Evolutionary conservation across 768 basidiomycete species (phyloP).

Genomic region (Cystofilobasidium capitatum): DNA sequence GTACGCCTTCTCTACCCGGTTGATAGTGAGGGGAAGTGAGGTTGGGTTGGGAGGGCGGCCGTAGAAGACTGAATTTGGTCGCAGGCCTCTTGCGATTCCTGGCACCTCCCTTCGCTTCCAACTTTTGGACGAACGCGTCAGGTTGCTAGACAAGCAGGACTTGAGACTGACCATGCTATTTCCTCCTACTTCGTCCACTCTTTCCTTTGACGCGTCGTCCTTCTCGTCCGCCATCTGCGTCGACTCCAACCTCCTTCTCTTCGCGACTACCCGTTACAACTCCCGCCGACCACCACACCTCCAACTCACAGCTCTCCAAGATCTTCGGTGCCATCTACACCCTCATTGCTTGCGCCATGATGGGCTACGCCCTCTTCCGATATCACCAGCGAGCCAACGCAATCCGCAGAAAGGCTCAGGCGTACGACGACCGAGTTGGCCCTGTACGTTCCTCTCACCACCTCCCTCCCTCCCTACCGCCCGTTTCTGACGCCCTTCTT

Average conservation of each 20-base stretch:
- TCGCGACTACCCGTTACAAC: background rate
- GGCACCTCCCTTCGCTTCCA: no score
- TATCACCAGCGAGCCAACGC: conserved; percentile 95
- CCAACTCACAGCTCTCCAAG: conserved; percentile 22
- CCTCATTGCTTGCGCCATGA: conserved; percentile 61
- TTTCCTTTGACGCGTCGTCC: no score
- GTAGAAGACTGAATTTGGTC: background rate
- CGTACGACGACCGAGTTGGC: conserved; percentile 91
- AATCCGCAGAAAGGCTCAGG: conserved; percentile 80
- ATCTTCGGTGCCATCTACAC: conserved; percentile 28
- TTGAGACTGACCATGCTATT: no score
- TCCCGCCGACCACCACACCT: no score
- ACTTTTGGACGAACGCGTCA: no score
- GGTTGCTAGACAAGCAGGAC: no score
- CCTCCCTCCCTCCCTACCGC: conserved; percentile 24
- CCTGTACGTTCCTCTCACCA: conserved; percentile 56
- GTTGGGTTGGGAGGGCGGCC: background rate
- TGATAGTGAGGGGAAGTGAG: background rate
- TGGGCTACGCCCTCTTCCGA: conserved; percentile 89
- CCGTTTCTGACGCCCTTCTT: background rate
- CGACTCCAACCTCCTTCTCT: no score
- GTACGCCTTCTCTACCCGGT: conserved; percentile 42
- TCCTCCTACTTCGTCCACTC: no score
- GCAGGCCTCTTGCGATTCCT: no score
- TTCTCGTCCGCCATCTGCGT: no score